Percentiles rank a stretch among this genome's conserved stretches.
Evolutionary conservation across 176 grass and related monocot species (phyloP).

Genomic region (Eragrostis curvula): DNA sequence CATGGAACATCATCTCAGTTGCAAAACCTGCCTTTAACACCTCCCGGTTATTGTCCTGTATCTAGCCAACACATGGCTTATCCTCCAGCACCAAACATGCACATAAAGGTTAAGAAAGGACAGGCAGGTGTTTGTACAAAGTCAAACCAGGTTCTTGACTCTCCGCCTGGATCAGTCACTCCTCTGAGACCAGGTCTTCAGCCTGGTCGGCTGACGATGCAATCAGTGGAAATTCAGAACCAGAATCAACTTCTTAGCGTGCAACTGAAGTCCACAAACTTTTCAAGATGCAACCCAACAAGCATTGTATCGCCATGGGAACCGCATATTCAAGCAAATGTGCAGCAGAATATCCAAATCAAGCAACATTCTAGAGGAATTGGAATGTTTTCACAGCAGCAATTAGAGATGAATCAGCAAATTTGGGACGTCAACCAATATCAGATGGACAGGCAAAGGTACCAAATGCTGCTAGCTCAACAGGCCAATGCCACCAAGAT

Average conservation of each 20-base stretch:
- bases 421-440: constrained; percentile 8
- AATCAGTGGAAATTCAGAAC: neutral
- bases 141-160: neutral
- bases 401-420: constrained; percentile 13
- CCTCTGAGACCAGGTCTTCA: neutral
- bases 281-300: neutral
- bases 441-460: neutral
- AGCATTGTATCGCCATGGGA: neutral
- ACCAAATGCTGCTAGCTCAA: no score
- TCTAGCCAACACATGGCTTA: constrained; percentile 16
- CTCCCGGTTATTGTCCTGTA: neutral
- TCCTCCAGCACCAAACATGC: neutral
- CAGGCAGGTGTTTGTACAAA: neutral
- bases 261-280: neutral
- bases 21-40: neutral
- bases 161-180: no score
- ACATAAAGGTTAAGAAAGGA: neutral
- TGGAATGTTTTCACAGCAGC: neutral
- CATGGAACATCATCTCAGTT: neutral
- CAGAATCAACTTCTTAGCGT: neutral
- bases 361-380: neutral
- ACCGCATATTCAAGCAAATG: neutral
- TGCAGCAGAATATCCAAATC: no score
- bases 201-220: neutral
- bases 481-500: no score